Conservation (phyloP, 441 rosid species). For the Omphalea diandra region DNA sequence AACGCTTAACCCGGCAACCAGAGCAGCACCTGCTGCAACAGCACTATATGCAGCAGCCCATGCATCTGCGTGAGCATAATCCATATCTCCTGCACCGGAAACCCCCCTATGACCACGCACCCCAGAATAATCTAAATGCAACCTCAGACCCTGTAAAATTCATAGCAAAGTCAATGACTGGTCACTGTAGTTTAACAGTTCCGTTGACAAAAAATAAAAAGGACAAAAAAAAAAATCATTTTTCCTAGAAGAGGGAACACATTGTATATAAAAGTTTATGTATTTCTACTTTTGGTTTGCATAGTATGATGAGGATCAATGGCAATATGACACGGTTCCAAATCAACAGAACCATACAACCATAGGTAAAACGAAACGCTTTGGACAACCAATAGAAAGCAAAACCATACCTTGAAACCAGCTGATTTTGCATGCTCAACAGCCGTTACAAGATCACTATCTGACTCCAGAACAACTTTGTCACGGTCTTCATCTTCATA, state of each 20-base stretch:
- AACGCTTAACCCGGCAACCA: slow-evolving; percentile 80
- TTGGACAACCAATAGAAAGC: not conserved
- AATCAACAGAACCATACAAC: too few relatives aligned
- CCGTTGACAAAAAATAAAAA: not conserved
- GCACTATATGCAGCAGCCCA: slow-evolving; percentile 89
- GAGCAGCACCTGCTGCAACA: slow-evolving; percentile 93
- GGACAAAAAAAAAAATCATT: not conserved
- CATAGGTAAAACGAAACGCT: not conserved
- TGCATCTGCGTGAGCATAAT: slow-evolving; percentile 62
- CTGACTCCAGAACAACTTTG: slow-evolving; percentile 87
- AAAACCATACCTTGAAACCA: slow-evolving; percentile 72
- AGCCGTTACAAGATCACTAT: slow-evolving; percentile 74
- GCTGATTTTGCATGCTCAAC: slow-evolving; percentile 82
- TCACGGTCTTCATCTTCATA: slow-evolving; percentile 97
- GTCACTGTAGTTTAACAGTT: not conserved
- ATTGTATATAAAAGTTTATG: not conserved
- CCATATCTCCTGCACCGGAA: slow-evolving; percentile 45
- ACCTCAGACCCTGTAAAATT: slow-evolving; percentile 71
- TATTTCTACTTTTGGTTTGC: not conserved
- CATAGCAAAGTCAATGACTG: not conserved
- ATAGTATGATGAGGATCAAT: not conserved
- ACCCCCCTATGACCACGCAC: slow-evolving; percentile 37
- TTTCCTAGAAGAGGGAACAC: not conserved
- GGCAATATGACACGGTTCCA: too few relatives aligned
- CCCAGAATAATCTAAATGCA: slow-evolving; percentile 79